A percentile compares a stretch with the other conserved stretches of the same genome.
phyloP scores from a whole-genome alignment of 495 filamentous ascomycete genomes.

The Bacidia rubella region DNA sequence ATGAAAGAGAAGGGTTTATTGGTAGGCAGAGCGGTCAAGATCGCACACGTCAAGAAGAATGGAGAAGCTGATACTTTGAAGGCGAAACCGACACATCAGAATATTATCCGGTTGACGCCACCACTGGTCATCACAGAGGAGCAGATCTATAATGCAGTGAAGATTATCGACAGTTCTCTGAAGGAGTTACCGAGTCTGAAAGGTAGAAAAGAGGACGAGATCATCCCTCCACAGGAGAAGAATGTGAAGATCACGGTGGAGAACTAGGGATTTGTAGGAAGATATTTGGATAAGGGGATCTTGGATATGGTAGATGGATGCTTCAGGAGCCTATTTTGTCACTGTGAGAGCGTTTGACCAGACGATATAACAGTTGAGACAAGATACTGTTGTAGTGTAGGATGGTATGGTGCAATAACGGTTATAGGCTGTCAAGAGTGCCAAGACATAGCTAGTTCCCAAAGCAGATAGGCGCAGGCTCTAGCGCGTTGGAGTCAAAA shows the following conservation, averaged over 20 bases:
- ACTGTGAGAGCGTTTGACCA: too few relatives aligned
- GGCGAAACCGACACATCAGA: conserved; percentile 97
- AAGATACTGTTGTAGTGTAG: too few relatives aligned
- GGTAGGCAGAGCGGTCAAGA: conserved; percentile 46
- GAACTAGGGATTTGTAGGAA: conserved; percentile 28
- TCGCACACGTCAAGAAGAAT: conserved; percentile 24
- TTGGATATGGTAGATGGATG: not conserved
- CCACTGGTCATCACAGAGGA: conserved; percentile 44
- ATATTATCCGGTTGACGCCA: conserved; percentile 63
- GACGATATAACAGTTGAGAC: not conserved
- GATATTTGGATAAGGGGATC: not conserved
- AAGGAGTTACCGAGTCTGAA: conserved; percentile 37
- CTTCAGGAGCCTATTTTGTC: not conserved
- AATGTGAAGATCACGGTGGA: conserved; percentile 37
- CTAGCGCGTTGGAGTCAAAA: not conserved
- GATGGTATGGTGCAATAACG: too few relatives aligned
- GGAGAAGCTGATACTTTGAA: conserved; percentile 31
- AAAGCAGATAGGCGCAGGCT: not conserved
- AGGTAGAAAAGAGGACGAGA: conserved; percentile 31
- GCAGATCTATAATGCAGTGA: conserved; percentile 35
- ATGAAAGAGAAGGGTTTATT: conserved; percentile 91
- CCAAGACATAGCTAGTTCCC: not conserved
- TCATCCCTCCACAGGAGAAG: conserved; percentile 37
- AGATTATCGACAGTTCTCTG: conserved; percentile 37
- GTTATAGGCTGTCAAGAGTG: not conserved